Conservation (phyloP, 2,329 filamentous ascomycete genomes). For the Fusarium chaquense region DNA sequence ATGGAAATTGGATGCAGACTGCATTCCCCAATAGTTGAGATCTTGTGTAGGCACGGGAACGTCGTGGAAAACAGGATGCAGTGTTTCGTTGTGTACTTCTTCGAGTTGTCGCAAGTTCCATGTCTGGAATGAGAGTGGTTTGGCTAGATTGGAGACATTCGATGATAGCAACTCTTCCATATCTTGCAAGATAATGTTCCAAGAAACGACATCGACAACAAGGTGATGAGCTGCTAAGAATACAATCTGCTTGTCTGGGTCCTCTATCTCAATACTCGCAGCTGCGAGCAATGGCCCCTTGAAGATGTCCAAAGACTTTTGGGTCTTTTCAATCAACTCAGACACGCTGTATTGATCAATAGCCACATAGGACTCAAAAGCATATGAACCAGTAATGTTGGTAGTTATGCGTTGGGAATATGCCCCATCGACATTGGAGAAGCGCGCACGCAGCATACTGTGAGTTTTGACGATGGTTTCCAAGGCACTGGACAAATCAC, state of each 20-base stretch:
- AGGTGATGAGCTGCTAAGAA: conserved; percentile 54
- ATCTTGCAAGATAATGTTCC: conserved; percentile 55
- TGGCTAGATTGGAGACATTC: conserved; percentile 44
- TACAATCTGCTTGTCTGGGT: conserved; percentile 33
- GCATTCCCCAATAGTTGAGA: conserved; percentile 45
- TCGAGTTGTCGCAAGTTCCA: conserved; percentile 53
- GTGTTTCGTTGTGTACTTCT: conserved; percentile 9
- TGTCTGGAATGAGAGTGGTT: conserved; percentile 32
- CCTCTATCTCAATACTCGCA: conserved; percentile 40
- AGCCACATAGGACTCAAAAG: background rate
- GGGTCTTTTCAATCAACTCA: conserved; percentile 11
- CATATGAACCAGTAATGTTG: conserved; percentile 8
- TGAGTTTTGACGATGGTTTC: conserved; percentile 22
- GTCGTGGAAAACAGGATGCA: conserved; percentile 28
- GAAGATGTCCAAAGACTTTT: conserved; percentile 10
- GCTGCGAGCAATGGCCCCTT: conserved; percentile 7
- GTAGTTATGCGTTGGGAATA: conserved; percentile 31
- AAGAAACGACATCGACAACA: conserved; percentile 60
- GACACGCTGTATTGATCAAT: background rate
- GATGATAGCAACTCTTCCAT: conserved; percentile 51
- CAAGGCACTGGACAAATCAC: conserved; percentile 12
- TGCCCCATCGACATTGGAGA: background rate
- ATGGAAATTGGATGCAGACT: conserved; percentile 27
- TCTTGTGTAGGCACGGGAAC: conserved; percentile 27
- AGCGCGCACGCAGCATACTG: conserved; percentile 39